phyloP scores from a whole-genome alignment of 2,329 filamentous ascomycete genomes.

The Fusarium domesticum region DNA sequence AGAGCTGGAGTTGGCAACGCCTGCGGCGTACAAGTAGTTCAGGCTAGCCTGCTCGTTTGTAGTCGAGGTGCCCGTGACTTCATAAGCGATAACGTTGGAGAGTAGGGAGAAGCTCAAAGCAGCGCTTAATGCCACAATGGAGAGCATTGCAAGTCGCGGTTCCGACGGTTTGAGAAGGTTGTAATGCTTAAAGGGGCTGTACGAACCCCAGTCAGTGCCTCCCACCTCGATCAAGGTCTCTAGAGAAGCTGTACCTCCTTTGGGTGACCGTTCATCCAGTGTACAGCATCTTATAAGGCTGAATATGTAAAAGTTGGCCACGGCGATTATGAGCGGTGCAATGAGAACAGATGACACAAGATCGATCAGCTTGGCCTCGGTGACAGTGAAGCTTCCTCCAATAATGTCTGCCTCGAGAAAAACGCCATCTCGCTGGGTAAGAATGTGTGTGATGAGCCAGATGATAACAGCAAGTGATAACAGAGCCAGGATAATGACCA shows the following conservation, averaged over 20 bases:
- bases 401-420: conserved; percentile 10
- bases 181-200: neutral
- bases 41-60: neutral
- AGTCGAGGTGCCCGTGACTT: neutral
- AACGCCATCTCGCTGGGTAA: neutral
- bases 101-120: conserved; percentile 2
- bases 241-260: neutral
- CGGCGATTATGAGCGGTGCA: conserved; percentile 6
- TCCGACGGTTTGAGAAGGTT: neutral
- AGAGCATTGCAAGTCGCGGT: neutral
- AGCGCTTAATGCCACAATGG: neutral
- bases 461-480: too few species aligned
- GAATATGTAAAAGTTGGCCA: conserved; percentile 18
- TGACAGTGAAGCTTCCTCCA: conserved; percentile 7
- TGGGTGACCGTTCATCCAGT: conserved; percentile 4
- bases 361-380: conserved; percentile 16
- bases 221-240: conserved; percentile 1
- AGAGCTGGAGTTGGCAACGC: neutral
- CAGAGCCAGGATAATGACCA: too few species aligned
- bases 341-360: conserved; percentile 16
- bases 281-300: conserved; percentile 16
- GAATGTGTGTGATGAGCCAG: conserved; percentile 11
- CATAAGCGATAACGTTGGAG: neutral
- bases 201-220: conserved; percentile 1
- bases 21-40: neutral